phyloP scores from a whole-genome alignment of 805 yeast genomes.

The Candida adriatica region DNA sequence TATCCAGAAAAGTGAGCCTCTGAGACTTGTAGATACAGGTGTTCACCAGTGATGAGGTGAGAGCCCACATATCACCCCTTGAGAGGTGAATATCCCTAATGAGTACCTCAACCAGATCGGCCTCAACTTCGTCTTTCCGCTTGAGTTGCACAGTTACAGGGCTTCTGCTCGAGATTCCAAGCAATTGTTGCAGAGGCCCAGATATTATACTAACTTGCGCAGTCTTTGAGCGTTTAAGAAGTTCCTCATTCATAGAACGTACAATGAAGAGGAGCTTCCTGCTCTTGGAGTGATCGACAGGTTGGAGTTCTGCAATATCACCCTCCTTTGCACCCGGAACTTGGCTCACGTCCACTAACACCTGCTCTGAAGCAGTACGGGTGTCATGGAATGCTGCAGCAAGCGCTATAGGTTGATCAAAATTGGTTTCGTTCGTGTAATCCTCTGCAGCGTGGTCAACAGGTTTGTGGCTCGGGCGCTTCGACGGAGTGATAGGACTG shows the following conservation, averaged over 20 bases:
- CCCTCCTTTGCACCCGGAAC: slow-evolving; percentile 67
- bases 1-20: slow-evolving; percentile 51
- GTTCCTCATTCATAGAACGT: slow-evolving; percentile 26
- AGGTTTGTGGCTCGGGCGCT: not conserved
- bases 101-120: slow-evolving; percentile 77
- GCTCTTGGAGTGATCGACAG: slow-evolving; percentile 25
- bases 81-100: slow-evolving; percentile 76
- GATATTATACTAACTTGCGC: slow-evolving; percentile 50
- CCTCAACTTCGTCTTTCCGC: slow-evolving; percentile 45
- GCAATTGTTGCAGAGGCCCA: slow-evolving; percentile 48
- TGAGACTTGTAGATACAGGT: slow-evolving; percentile 65
- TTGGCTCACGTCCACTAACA: slow-evolving; percentile 52
- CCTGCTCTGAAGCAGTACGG: slow-evolving; percentile 48
- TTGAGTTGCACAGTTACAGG: slow-evolving; percentile 50
- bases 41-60: slow-evolving; percentile 54
- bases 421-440: slow-evolving; percentile 1
- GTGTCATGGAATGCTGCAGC: slow-evolving; percentile 52
- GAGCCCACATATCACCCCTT: slow-evolving; percentile 89
- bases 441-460: not conserved
- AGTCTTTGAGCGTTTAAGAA: slow-evolving; percentile 25
- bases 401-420: slow-evolving; percentile 16
- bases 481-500: slow-evolving; percentile 1
- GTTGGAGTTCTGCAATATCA: slow-evolving; percentile 63
- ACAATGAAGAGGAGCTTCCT: slow-evolving; percentile 40
- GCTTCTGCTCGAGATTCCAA: slow-evolving; percentile 65